A percentile compares a stretch with the other conserved stretches of the same genome.
phyloP scores from a whole-genome alignment of 352 stramenopile species.

The Phytophthora pluvialis region DNA sequence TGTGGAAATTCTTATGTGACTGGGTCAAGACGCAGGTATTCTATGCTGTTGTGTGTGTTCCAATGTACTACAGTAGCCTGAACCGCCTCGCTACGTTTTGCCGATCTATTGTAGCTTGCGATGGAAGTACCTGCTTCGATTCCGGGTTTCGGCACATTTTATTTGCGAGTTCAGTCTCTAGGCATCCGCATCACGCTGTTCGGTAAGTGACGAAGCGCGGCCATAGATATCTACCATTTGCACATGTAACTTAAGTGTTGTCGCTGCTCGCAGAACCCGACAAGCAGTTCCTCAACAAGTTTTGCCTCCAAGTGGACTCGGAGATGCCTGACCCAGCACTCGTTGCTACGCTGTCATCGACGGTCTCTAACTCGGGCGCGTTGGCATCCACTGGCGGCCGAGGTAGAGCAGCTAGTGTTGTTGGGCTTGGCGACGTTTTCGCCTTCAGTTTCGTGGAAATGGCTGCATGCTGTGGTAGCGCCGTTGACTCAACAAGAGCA shows the following conservation, averaged over 20 bases:
- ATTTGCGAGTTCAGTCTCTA: constrained; percentile 52
- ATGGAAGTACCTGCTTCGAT: constrained; percentile 76
- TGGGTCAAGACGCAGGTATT: constrained; percentile 72
- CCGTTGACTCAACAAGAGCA: constrained; percentile 51
- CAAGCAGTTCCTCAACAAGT: constrained; percentile 56
- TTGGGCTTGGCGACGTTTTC: constrained; percentile 25
- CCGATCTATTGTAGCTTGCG: constrained; percentile 49
- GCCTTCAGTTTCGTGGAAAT: constrained; percentile 76
- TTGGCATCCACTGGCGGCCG: not conserved
- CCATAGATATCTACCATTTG: not conserved
- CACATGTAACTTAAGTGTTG: not conserved
- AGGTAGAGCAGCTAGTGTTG: constrained; percentile 10
- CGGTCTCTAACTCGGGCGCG: constrained; percentile 7
- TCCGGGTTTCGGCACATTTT: constrained; percentile 70
- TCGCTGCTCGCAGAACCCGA: constrained; percentile 53
- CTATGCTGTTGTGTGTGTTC: not conserved
- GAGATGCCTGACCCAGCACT: constrained; percentile 25
- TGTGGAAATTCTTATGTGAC: constrained; percentile 77
- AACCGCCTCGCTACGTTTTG: not conserved
- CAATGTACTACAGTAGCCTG: not conserved
- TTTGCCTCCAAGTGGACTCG: constrained; percentile 47
- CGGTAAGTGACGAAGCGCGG: constrained; percentile 36
- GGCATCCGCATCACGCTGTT: constrained; percentile 70
- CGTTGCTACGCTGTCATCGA: constrained; percentile 7
- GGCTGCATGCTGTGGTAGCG: constrained; percentile 60